Percentiles rank a stretch among this genome's conserved stretches.
These are phyloP conservation scores for Henckelia pumila DNA, from an alignment of 257 asterid genomes.

Conservation along the genomic window DNA sequence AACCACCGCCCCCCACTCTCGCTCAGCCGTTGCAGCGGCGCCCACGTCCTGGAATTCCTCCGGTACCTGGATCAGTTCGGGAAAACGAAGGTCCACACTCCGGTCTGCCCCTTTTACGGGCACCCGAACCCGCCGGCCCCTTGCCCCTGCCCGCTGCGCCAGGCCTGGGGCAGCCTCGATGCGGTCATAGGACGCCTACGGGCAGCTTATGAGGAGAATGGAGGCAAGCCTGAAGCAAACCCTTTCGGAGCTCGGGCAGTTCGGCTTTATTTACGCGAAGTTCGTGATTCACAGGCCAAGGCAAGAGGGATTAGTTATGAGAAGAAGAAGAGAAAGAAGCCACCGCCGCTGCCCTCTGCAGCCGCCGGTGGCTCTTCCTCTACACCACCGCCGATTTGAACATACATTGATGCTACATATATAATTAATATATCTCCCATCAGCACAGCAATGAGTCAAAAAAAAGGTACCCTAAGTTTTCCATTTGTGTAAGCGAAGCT, in stretches of 20 bases:
- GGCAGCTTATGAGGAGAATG: constrained; percentile 56
- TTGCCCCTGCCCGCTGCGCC: constrained; percentile 46
- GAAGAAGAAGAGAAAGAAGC: constrained; percentile 51
- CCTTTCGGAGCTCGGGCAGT: constrained; percentile 59
- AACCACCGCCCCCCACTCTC: constrained; percentile 48
- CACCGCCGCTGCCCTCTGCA: constrained; percentile 24
- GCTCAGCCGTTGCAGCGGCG: constrained; percentile 47
- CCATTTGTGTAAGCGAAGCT: neutral
- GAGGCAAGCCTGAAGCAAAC: constrained; percentile 49
- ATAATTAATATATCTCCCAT: too few species aligned
- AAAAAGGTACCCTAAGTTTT: neutral
- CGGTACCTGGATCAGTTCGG: constrained; percentile 51
- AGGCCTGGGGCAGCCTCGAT: constrained; percentile 57
- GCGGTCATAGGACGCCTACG: constrained; percentile 50
- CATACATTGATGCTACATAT: neutral
- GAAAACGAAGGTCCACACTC: constrained; percentile 47
- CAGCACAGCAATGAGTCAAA: neutral
- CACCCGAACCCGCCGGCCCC: constrained; percentile 51
- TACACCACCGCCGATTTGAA: constrained; percentile 11
- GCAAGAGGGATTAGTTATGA: constrained; percentile 56
- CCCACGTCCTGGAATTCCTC: constrained; percentile 48
- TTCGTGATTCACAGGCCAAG: constrained; percentile 51
- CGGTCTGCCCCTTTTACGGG: constrained; percentile 43
- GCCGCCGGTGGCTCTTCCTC: neutral
- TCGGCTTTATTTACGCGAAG: constrained; percentile 50